phyloP scores from a whole-genome alignment of 164 flowering plant species.

The grape (Vitis vinifera) region DNA sequence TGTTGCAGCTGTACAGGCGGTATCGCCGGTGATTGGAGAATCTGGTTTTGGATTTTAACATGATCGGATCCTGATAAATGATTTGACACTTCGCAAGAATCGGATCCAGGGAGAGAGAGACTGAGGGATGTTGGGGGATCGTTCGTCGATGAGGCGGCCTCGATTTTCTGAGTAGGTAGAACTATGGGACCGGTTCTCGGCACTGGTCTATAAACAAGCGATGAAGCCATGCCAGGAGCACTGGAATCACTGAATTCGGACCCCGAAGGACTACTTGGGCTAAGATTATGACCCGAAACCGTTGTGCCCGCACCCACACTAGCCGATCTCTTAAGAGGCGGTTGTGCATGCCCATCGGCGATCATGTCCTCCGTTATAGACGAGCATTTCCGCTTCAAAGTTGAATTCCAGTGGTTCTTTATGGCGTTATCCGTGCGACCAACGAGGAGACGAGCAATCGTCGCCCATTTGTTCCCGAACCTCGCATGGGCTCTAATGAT shows the following conservation, averaged over 20 bases:
- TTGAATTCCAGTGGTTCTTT: constrained; percentile 91
- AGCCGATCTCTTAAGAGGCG: constrained; percentile 53
- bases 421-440: constrained; percentile 93
- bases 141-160: constrained; percentile 19
- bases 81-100: constrained; percentile 12
- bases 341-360: constrained; percentile 20
- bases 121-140: constrained; percentile 48
- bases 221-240: constrained; percentile 19
- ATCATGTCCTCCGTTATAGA: constrained; percentile 35
- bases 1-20: constrained; percentile 1
- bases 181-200: constrained; percentile 31
- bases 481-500: constrained; percentile 73
- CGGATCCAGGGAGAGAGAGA: constrained; percentile 51
- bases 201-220: constrained; percentile 41
- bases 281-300: constrained; percentile 30
- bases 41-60: neutral
- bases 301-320: constrained; percentile 38
- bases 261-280: constrained; percentile 61
- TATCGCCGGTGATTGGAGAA: neutral
- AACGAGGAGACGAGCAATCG: constrained; percentile 70
- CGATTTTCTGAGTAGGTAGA: constrained; percentile 19
- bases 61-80: constrained; percentile 5
- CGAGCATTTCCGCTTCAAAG: constrained; percentile 70
- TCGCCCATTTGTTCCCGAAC: constrained; percentile 91
- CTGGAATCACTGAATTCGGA: constrained; percentile 78